phyloP scores from a whole-genome alignment of 192 early-diverging fungal genomes.

The Chytriomyces sp. region DNA sequence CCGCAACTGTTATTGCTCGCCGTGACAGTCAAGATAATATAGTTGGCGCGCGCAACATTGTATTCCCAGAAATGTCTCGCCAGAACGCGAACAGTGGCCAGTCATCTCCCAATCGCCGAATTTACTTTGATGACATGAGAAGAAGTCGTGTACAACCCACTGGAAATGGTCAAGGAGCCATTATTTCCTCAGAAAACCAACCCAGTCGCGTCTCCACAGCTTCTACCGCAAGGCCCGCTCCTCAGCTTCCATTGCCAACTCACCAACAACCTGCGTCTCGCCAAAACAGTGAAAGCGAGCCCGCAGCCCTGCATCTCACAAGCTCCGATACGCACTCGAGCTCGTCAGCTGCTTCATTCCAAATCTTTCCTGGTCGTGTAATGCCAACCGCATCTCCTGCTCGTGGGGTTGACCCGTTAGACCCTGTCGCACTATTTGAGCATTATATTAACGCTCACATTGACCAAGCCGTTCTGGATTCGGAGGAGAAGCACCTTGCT shows the following conservation, averaged over 20 bases:
- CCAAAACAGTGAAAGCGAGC: background rate
- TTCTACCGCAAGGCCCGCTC: background rate
- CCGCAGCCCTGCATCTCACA: background rate
- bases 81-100: no score
- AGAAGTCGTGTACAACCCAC: no score
- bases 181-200: no score
- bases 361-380: no score
- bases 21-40: no score
- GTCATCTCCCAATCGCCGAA: no score
- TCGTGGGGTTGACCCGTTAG: background rate
- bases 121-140: no score
- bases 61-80: no score
- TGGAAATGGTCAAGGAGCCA: no score
- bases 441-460: constrained; percentile 7
- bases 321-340: background rate
- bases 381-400: background rate
- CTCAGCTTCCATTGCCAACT: background rate
- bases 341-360: background rate
- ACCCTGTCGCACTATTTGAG: constrained; percentile 8
- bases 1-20: no score
- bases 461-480: background rate
- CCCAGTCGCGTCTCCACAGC: no score
- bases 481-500: background rate
- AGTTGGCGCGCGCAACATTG: no score
- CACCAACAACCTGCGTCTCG: background rate